phyloP scores from a whole-genome alignment of 768 basidiomycete genomes.

The Boletus rubroflammeus region DNA sequence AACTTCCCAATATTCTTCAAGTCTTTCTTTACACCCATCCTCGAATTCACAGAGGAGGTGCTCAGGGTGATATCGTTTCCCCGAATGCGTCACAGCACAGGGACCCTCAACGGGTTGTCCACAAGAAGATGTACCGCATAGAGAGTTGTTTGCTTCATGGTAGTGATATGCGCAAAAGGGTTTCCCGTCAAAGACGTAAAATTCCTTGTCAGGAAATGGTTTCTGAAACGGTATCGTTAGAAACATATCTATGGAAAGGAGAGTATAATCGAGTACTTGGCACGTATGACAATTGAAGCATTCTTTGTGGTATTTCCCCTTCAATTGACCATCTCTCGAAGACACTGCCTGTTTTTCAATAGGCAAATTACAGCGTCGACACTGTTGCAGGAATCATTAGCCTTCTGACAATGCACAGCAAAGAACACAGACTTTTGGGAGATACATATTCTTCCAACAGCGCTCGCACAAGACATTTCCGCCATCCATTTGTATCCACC shows the following conservation, averaged over 20 bases:
- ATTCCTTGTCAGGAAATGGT: conserved; percentile 88
- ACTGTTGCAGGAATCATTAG: conserved; percentile 42
- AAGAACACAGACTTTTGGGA: conserved; percentile 67
- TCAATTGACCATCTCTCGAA: conserved; percentile 88
- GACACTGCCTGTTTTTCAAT: conserved; percentile 93
- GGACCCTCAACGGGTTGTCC: conserved; percentile 91
- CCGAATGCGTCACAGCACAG: conserved; percentile 81
- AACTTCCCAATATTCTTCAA: conserved; percentile 88
- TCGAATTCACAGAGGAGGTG: conserved; percentile 82
- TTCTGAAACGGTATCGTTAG: conserved; percentile 41
- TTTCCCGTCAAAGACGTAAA: conserved; percentile 89
- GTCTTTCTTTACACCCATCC: conserved; percentile 47
- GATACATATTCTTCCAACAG: conserved; percentile 96
- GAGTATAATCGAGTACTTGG: conserved; percentile 46
- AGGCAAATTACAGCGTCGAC: conserved; percentile 79
- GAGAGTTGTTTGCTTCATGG: conserved; percentile 85
- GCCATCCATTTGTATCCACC: conserved; percentile 79
- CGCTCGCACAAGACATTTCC: conserved; percentile 77
- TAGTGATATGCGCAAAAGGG: conserved; percentile 92
- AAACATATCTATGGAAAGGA: neutral
- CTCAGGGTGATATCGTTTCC: conserved; percentile 82
- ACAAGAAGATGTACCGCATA: conserved; percentile 76
- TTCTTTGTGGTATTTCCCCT: conserved; percentile 90
- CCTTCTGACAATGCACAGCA: neutral
- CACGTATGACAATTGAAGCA: conserved; percentile 90